Conservation (phyloP, 2,329 filamentous ascomycete genomes). For the Rhinocladiella mackenziei region DNA sequence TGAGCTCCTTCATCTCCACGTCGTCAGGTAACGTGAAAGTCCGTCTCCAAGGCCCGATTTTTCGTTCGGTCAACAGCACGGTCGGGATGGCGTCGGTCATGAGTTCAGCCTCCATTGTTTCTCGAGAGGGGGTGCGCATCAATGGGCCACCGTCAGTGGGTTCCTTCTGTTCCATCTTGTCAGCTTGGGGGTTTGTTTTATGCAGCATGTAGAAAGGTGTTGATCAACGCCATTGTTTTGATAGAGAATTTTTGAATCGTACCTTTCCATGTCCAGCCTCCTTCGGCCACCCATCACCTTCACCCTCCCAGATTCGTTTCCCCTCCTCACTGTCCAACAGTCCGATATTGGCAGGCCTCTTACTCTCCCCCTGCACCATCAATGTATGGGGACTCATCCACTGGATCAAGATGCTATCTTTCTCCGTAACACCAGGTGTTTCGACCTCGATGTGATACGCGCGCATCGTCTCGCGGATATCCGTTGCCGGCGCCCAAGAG, state of each 20-base stretch:
- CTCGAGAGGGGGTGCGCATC: constrained; percentile 18
- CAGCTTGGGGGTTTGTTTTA: too few species aligned
- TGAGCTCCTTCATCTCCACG: constrained; percentile 26
- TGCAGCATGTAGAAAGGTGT: too few species aligned
- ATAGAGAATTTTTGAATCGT: too few species aligned
- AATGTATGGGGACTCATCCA: constrained; percentile 24
- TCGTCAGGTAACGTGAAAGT: constrained; percentile 25
- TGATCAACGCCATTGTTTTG: too few species aligned
- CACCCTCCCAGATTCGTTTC: constrained; percentile 21
- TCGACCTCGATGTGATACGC: constrained; percentile 26
- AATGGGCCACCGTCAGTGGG: constrained; percentile 19
- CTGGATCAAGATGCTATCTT: constrained; percentile 19
- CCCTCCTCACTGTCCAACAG: constrained; percentile 16
- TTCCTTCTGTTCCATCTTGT: neutral
- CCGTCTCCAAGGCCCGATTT: constrained; percentile 23
- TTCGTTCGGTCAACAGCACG: constrained; percentile 23
- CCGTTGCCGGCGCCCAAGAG: constrained; percentile 17
- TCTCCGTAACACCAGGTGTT: constrained; percentile 19
- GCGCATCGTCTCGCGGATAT: constrained; percentile 22
- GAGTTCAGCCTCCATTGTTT: constrained; percentile 20
- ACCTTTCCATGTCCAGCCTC: constrained; percentile 23
- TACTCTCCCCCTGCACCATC: constrained; percentile 19
- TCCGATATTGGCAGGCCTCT: constrained; percentile 18
- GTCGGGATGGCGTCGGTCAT: constrained; percentile 17
- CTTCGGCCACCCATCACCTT: constrained; percentile 19